phyloP scores from a whole-genome alignment of 2,329 filamentous ascomycete species.

The Ceratocystis alfenasii region DNA sequence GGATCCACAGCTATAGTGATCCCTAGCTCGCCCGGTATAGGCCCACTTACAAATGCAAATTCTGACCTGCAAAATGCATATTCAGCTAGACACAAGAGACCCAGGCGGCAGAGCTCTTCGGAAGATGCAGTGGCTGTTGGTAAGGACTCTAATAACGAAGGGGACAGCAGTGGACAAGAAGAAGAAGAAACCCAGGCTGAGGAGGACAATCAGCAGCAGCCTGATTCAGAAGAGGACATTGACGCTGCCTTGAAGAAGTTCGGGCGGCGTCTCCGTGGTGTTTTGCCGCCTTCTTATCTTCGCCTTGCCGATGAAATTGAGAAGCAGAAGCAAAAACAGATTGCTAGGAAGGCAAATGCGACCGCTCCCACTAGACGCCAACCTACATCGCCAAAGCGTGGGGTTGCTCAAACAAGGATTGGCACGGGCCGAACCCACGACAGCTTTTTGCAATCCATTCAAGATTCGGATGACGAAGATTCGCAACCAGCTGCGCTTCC shows the following conservation, averaged over 20 bases:
- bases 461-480: constrained; percentile 25
- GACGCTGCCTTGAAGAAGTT: constrained; percentile 19
- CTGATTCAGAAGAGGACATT: constrained; percentile 27
- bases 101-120: constrained; percentile 21
- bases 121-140: constrained; percentile 26
- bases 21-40: constrained; percentile 9
- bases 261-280: constrained; percentile 43
- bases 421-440: constrained; percentile 1
- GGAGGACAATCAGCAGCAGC: constrained; percentile 25
- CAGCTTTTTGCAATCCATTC: constrained; percentile 15
- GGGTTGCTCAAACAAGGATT: constrained; percentile 16
- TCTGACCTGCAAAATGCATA: not conserved
- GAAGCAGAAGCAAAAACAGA: constrained; percentile 24
- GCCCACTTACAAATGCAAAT: not conserved
- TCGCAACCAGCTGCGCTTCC: constrained; percentile 21
- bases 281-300: constrained; percentile 56
- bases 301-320: constrained; percentile 41
- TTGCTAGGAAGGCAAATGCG: not conserved
- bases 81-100: not conserved
- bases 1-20: constrained; percentile 5
- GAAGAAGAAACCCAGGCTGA: constrained; percentile 24
- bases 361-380: not conserved
- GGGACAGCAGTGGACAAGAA: not conserved
- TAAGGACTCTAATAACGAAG: constrained; percentile 1
- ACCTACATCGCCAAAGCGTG: constrained; percentile 15